A percentile compares a stretch with the other conserved stretches of the same genome.
Conservation (phyloP, 2,329 filamentous ascomycete species). For the Leptographium galeiforme region DNA sequence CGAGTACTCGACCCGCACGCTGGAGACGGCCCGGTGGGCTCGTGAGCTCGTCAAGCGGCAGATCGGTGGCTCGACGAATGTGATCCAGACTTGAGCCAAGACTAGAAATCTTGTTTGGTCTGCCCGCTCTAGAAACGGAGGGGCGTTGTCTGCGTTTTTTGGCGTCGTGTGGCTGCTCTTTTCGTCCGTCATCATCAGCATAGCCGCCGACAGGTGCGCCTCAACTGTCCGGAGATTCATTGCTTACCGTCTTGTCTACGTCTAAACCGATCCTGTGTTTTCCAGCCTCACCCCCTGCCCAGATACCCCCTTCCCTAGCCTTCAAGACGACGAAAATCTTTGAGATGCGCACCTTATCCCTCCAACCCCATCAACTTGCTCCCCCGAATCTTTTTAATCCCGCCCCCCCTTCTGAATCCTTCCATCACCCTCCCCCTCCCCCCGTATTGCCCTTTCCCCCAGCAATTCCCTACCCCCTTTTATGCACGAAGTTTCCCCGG, state of each 20-base stretch:
- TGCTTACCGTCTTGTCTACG: neutral
- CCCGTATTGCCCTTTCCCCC: neutral
- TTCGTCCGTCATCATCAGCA: neutral
- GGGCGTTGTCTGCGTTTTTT: neutral
- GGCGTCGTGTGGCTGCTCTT: neutral
- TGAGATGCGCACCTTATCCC: neutral
- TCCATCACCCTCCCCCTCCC: neutral
- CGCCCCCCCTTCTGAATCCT: neutral
- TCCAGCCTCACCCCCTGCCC: neutral
- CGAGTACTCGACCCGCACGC: constrained; percentile 72
- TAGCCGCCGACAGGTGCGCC: neutral
- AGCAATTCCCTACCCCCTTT: neutral
- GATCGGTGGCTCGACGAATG: constrained; percentile 37
- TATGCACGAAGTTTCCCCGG: neutral
- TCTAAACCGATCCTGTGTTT: neutral
- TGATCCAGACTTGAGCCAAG: constrained; percentile 34
- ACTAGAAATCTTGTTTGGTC: neutral
- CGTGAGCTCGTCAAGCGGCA: constrained; percentile 96
- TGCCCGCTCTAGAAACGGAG: neutral
- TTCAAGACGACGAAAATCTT: neutral
- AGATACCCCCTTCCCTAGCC: neutral
- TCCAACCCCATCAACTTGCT: neutral
- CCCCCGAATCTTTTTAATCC: neutral
- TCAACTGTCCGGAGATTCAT: neutral
- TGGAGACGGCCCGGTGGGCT: constrained; percentile 93